Evolutionary conservation across 1,139 yeast species (phyloP).

Genomic region (Taphrina flavorubra): DNA sequence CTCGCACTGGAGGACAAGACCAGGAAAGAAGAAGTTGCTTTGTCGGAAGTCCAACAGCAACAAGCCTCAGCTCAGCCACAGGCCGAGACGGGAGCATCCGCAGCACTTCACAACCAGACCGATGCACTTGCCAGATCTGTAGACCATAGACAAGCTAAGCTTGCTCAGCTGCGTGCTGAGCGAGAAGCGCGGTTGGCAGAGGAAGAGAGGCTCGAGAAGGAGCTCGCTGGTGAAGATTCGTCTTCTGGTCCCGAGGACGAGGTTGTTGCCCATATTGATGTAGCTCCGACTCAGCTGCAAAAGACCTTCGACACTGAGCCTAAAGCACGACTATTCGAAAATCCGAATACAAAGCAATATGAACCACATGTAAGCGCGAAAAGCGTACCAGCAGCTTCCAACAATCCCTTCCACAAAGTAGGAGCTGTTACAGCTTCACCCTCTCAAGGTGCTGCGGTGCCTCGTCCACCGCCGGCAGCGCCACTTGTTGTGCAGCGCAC

Average conservation of each 20-base stretch:
- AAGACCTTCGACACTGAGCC: neutral
- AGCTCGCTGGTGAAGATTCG: conserved; percentile 53
- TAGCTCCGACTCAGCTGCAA: neutral
- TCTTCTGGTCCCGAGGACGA: conserved; percentile 45
- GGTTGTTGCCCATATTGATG: neutral
- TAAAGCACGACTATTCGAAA: neutral
- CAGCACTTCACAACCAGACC: neutral
- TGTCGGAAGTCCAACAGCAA: conserved; percentile 45
- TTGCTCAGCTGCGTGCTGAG: conserved; percentile 66
- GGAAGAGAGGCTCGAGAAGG: conserved; percentile 52
- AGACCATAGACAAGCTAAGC: conserved; percentile 63
- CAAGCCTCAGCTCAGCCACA: conserved; percentile 25
- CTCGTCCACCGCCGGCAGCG: conserved; percentile 41
- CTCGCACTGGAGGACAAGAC: conserved; percentile 43
- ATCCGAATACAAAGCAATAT: neutral
- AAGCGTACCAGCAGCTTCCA: conserved; percentile 9
- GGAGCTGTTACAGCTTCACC: conserved; percentile 33
- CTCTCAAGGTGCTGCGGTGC: conserved; percentile 43
- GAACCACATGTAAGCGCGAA: neutral
- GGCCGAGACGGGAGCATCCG: neutral
- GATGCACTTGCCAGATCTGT: conserved; percentile 42
- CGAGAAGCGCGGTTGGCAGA: conserved; percentile 62
- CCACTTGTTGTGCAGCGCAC: conserved; percentile 23
- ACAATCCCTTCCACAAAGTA: conserved; percentile 38
- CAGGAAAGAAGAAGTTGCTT: conserved; percentile 5